These are phyloP conservation scores for Pisolithus tinctorius DNA, from an alignment of 768 basidiomycete species.

Conservation along the genomic window DNA sequence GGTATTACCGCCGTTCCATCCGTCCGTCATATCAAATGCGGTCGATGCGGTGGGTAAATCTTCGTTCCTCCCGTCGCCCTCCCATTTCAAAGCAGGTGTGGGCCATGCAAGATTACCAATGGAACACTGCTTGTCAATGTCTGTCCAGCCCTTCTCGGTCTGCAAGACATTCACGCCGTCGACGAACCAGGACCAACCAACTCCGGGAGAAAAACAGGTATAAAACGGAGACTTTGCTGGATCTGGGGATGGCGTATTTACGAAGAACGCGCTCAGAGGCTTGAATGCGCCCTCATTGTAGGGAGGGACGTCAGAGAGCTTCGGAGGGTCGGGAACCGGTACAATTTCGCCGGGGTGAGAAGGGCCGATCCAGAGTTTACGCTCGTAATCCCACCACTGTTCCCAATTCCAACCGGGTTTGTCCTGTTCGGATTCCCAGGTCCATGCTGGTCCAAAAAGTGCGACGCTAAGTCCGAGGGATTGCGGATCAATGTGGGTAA, in stretches of 20 bases:
- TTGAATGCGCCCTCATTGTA: slow-evolving; percentile 48
- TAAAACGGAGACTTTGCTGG: slow-evolving; percentile 48
- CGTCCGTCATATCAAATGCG: slow-evolving; percentile 50
- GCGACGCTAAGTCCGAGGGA: slow-evolving; percentile 67
- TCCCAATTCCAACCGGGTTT: slow-evolving; percentile 56
- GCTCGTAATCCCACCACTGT: slow-evolving; percentile 69
- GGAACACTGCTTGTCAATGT: slow-evolving; percentile 63
- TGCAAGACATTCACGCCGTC: slow-evolving; percentile 47
- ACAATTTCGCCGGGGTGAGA: slow-evolving; percentile 32
- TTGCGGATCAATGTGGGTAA: slow-evolving; percentile 52
- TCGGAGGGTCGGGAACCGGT: slow-evolving; percentile 37
- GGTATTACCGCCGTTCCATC: slow-evolving; percentile 67
- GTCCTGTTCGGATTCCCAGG: slow-evolving; percentile 69
- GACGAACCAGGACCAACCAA: slow-evolving; percentile 65
- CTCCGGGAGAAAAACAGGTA: slow-evolving; percentile 65
- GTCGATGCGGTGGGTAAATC: slow-evolving; percentile 37
- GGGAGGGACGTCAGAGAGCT: slow-evolving; percentile 28
- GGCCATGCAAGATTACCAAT: slow-evolving; percentile 74
- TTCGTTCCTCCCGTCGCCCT: slow-evolving; percentile 33
- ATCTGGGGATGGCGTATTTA: slow-evolving; percentile 43
- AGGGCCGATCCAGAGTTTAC: slow-evolving; percentile 65
- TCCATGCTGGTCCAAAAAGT: slow-evolving; percentile 78
- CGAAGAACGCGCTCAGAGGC: slow-evolving; percentile 52
- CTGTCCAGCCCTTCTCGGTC: slow-evolving; percentile 60
- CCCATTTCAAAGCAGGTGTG: slow-evolving; percentile 45